phyloP scores from a whole-genome alignment of 2,329 filamentous ascomycete species.

The Phyllosticta paracitricarpa region DNA sequence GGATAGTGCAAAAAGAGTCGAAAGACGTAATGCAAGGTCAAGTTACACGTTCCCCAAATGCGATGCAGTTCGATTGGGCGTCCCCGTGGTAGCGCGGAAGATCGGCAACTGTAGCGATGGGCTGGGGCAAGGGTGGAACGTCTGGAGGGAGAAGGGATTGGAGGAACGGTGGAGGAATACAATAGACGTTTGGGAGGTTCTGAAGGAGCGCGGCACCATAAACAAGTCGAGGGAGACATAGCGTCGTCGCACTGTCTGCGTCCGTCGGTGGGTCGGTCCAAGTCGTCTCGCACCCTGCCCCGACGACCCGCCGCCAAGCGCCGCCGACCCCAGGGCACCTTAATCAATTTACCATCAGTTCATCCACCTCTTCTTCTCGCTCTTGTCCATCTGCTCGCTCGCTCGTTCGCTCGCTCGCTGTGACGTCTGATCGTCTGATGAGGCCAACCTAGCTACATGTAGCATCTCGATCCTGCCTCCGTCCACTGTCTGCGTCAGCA shows the following conservation, averaged over 20 bases:
- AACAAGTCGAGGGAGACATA: background rate
- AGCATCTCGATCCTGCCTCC: too few relatives aligned
- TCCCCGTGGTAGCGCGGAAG: conserved; percentile 7
- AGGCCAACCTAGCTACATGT: background rate
- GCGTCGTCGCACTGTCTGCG: background rate
- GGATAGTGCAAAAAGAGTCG: too few relatives aligned
- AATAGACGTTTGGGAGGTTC: background rate
- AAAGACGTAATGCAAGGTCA: background rate
- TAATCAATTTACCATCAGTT: too few relatives aligned
- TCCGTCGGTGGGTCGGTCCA: too few relatives aligned
- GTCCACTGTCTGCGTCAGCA: background rate
- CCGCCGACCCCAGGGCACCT: background rate
- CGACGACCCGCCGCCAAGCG: background rate
- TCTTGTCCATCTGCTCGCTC: too few relatives aligned
- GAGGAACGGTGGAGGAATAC: background rate
- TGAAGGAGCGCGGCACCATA: background rate
- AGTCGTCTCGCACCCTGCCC: background rate
- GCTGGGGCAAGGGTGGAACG: background rate
- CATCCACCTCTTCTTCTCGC: too few relatives aligned
- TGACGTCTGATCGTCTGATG: background rate
- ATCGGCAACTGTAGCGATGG: conserved; percentile 3
- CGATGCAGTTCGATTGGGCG: conserved; percentile 1
- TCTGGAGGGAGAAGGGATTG: background rate
- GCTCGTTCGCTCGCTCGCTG: background rate
- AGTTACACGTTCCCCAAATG: background rate